Evolutionary conservation across 2,329 filamentous ascomycete genomes (phyloP).

Genomic region (Scytalidium sp.): DNA sequence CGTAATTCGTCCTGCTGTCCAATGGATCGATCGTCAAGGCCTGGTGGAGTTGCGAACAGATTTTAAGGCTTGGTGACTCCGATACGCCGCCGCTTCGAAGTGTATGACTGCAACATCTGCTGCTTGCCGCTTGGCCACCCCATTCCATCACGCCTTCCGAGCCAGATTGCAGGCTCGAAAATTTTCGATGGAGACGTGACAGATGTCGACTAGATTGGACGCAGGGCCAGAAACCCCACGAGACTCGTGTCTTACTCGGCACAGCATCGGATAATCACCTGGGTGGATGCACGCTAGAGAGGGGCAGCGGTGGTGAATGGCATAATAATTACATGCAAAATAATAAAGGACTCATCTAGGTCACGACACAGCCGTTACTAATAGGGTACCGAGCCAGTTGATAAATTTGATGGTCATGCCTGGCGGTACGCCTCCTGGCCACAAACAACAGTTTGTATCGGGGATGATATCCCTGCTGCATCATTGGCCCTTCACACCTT

Average conservation of each 20-base stretch:
- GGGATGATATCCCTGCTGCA: background rate
- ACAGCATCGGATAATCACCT: background rate
- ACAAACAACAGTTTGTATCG: background rate
- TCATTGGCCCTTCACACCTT: background rate
- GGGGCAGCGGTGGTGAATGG: background rate
- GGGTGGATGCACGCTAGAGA: background rate
- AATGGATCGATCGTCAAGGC: background rate
- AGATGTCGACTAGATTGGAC: background rate
- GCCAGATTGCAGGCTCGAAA: background rate
- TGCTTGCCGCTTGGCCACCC: background rate
- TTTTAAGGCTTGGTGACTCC: background rate
- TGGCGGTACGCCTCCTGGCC: background rate
- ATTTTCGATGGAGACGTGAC: background rate
- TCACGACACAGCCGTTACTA: background rate
- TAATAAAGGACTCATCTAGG: background rate
- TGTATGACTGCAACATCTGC: background rate
- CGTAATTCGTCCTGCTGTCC: background rate
- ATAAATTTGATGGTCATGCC: background rate
- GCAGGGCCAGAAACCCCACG: background rate
- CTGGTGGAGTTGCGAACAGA: background rate
- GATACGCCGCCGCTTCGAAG: background rate
- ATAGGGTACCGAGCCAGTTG: too few relatives aligned
- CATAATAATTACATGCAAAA: too few relatives aligned
- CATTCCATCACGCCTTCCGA: background rate
- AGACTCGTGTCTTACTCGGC: background rate